Evolutionary conservation across 805 yeast genomes (phyloP), one percentile per base, ranked within the genome.

Genomic region (Ogataea parapolymorpha): DNA sequence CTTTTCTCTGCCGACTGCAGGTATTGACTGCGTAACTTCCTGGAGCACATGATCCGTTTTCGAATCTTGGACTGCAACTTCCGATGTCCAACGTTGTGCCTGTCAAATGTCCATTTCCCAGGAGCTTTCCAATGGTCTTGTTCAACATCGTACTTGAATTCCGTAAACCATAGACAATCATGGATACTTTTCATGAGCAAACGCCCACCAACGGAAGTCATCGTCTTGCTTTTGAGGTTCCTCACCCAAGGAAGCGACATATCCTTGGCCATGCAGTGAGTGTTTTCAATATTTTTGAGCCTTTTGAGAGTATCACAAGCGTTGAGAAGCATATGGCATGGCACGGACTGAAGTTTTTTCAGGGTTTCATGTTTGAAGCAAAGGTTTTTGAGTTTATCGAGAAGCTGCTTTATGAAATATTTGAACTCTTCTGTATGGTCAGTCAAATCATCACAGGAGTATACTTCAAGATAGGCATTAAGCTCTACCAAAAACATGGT

Each of bases 141-240:
- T 16, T 36, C 43, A 14, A 35, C 35, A 18, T 47, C 45, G 13
- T 22, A 35, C 22, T 33, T 28, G 22, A 42, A 48, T 11, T 48
- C 49, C 8, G 36, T 14, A 20, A 22, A 37, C 51, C 51, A 48
- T n/a, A 44, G 22, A 35, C 51, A 44, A 26, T 48, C 51, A 7
- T 44, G 42, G 7, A 48, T 30, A 15, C 37, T 41, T 26, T 48
- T 48, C 45, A 42, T 37, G 8, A 41, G 34, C 9, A 48, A 32
- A 4, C 48, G 28, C 5, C 35, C 31, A 4, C 44, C 45, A 13
- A 40, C 37, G 3, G 51, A 16, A 8, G 36, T 24, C 4, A 35
- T 14, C 6, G 38, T 38, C 16, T 40, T 41, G n/a, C 43, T 28
- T 32, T 41, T 41, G 8, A 35, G 16, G 15, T 44, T 41, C 18